Base-by-base conservation (phyloP, 805 yeast genomes). In the Monosporozyma yasuniensis region DNA sequence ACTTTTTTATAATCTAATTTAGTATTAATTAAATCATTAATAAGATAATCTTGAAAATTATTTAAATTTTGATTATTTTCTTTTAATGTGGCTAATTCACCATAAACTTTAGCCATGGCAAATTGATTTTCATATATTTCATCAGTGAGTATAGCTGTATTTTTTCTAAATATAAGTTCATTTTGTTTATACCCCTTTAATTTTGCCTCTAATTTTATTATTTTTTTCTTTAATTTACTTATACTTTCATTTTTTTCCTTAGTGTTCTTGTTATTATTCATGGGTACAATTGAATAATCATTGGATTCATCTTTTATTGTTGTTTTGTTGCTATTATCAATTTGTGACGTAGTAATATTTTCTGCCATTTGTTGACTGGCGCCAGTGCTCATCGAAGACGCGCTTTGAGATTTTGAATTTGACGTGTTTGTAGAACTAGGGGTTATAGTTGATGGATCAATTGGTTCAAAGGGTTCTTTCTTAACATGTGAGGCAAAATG, bases 81-180 rank as follows among this genome's bases (percentile, higher is more conserved):
- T 21, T 35, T 28, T 14, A 44, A n/a, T 4, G 16, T 30, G 10
- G 22, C 23, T 18, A 49, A 39, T 48, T 47, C 27, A 18, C 57
- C 57, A 41, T 23, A 35, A 19, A 54, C 30, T 9, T 52, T 44
- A 2, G 58, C 53, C 4, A 55, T 21, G 42, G 50, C 46, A 12
- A 55, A 25, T 41, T 56, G 52, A 38, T 50, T 45, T 3, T 42
- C 14, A 16, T 53, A 50, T 7, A 54, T 42, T 38, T 54, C 55
- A n/a, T 47, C 43, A 3, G 56, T 28, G 34, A 56, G 19, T 14
- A 10, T 11, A 12, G 21, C 37, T 12, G 47, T 21, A 30, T 46
- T 41, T 11, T 27, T 42, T 28, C 43, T 46, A 4, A 49, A 49
- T 16, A 49, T 19, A 4, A 4, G 42, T 18, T 49, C 49, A 43